These are phyloP conservation scores for Colletotrichum australisinense DNA, from an alignment of 2,329 filamentous ascomycete genomes.

Conservation along the genomic window DNA sequence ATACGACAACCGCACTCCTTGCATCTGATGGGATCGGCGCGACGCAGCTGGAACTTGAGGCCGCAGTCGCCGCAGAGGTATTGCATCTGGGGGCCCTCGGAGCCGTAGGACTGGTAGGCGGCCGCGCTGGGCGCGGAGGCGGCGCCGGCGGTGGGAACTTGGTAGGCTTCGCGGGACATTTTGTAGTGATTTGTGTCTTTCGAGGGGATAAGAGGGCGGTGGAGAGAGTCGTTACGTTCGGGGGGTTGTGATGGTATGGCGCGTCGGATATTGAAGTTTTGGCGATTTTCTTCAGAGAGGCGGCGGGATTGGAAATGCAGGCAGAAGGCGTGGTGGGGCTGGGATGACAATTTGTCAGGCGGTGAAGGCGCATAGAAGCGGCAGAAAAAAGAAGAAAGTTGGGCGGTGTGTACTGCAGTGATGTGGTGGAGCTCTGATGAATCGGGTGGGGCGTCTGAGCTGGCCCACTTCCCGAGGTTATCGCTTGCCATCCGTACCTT, in stretches of 20 bases:
- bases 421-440: background rate
- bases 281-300: conserved; percentile 11
- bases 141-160: conserved; percentile 70
- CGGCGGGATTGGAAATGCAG: conserved; percentile 23
- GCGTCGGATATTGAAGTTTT: background rate
- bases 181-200: background rate
- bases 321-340: background rate
- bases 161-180: conserved; percentile 82
- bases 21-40: conserved; percentile 85
- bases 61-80: conserved; percentile 90
- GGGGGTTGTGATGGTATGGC: background rate
- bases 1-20: conserved; percentile 95
- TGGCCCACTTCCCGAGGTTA: conserved; percentile 35
- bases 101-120: conserved; percentile 55
- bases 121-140: conserved; percentile 53
- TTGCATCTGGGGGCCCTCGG: conserved; percentile 68
- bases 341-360: conserved; percentile 34
- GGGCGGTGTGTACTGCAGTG: conserved; percentile 1
- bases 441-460: background rate
- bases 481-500: background rate
- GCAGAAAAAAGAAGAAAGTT: conserved; percentile 23
- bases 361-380: conserved; percentile 17
- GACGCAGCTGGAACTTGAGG: conserved; percentile 78
- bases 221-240: background rate
- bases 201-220: background rate